Percentiles rank a stretch among this genome's conserved stretches.
Evolutionary conservation across 371 early-diverging fungal genomes (phyloP).

Genomic region (Syncephalastrum sp.): DNA sequence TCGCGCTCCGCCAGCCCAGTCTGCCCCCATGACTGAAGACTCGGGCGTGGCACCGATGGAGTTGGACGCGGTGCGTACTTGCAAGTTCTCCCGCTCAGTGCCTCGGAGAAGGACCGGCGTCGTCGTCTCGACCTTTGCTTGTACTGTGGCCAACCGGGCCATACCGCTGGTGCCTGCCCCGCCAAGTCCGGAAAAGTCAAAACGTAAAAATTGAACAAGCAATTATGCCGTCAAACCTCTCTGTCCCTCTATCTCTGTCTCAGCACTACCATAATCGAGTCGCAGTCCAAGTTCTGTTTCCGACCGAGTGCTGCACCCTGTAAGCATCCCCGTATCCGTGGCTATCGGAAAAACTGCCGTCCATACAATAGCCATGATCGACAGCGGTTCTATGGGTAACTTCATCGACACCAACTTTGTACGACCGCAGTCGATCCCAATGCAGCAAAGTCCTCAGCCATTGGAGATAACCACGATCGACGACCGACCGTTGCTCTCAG

Average conservation of each 20-base stretch:
- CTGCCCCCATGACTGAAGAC: too few species aligned
- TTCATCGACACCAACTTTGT: slow-evolving; percentile 6
- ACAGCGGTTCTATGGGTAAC: slow-evolving; percentile 6
- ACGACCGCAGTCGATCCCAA: neutral
- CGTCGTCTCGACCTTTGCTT: slow-evolving; percentile 2
- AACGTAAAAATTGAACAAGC: neutral
- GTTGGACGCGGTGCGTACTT: neutral
- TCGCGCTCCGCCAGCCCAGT: neutral
- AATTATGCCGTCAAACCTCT: slow-evolving; percentile 1
- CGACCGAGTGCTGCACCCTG: neutral
- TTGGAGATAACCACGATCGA: slow-evolving; percentile 2
- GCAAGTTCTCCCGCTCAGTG: slow-evolving; percentile 2
- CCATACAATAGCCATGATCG: slow-evolving; percentile 4
- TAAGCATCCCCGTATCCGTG: neutral
- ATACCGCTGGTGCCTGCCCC: slow-evolving; percentile 5
- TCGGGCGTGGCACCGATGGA: slow-evolving; percentile 2
- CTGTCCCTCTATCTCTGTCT: neutral
- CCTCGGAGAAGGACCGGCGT: slow-evolving; percentile 7
- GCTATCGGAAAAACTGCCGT: neutral
- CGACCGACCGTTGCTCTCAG: slow-evolving; percentile 7
- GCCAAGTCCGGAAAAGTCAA: slow-evolving; percentile 4
- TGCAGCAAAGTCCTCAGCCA: neutral
- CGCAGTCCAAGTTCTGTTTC: neutral
- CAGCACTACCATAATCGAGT: neutral
- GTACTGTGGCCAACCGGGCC: slow-evolving; percentile 11